Evolutionary conservation across 768 basidiomycete genomes (phyloP), one percentile per base, ranked within the genome.

Genomic region (Cyathus striatus): DNA sequence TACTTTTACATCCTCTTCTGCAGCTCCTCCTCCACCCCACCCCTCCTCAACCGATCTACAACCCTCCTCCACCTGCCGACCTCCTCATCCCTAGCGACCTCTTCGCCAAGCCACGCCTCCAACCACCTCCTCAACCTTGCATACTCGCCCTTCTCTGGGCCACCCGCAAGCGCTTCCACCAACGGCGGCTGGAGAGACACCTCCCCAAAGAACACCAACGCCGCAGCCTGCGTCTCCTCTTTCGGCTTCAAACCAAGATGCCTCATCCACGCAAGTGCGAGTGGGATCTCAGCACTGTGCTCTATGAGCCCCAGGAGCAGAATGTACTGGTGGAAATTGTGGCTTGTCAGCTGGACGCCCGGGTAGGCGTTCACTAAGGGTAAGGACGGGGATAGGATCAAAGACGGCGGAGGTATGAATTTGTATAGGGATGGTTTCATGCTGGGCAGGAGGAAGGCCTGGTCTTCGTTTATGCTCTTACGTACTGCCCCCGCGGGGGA

Each of bases 191-290:
- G 73, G 42, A 79, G 60, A 48, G 78, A 76, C 23, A 85, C 78
- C 54, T 91, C 87, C 5, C 71, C 72, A 79, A 87, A 90, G 46
- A 85, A 76, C 35, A 80, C 77, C 39, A 92, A 55, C 17, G 79
- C 78, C 0, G 79, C 55, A 1, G 79, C 73, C 10, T 92, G 59
- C 13, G 83, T 83, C 30, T 67, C 60, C 21, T 54, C 58, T n/a
- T 67, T 64, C 1, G 88, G 87, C 33, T 40, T 27, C 9, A 90
- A 62, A 0, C 59, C 59, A 27, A 89, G 50, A 13, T 65, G 68
- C 5, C 73, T 72, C 87, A 89, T 90, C 87, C 90, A 90, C 16
- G 76, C 78, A 1, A 92, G 58, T 10, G 69, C 68, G 10, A 75
- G 68, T 0, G 88, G 82, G 22, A 92, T 81, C 58, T 90, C 84